These are phyloP conservation scores for Trichoderma arundinaceum DNA, from an alignment of 2,329 filamentous ascomycete genomes.

Conservation along the genomic window DNA sequence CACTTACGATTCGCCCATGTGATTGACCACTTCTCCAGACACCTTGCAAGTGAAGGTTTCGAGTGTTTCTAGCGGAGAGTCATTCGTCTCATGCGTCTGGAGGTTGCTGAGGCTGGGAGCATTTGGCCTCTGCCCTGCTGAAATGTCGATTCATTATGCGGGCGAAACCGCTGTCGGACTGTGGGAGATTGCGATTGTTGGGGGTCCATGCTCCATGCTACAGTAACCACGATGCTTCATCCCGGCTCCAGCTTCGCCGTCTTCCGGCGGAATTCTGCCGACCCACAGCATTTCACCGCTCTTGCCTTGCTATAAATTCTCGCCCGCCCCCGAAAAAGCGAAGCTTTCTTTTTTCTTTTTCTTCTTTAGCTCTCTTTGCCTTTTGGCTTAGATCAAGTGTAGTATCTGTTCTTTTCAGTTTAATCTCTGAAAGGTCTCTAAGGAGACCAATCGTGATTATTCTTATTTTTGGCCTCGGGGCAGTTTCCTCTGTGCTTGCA, in stretches of 20 bases:
- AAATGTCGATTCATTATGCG: neutral
- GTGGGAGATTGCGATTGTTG: neutral
- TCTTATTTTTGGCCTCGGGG: conserved; percentile 62
- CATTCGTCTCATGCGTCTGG: no score
- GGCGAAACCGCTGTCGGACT: neutral
- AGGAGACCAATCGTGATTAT: conserved; percentile 77
- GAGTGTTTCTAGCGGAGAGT: neutral
- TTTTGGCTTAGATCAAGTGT: conserved; percentile 89
- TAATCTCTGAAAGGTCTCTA: conserved; percentile 89
- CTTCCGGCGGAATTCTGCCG: conserved; percentile 21
- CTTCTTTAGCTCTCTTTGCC: conserved; percentile 53
- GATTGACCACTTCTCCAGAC: neutral
- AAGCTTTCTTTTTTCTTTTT: conserved; percentile 40
- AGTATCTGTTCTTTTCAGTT: conserved; percentile 98
- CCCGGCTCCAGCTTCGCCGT: conserved; percentile 19
- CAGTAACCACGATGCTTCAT: conserved; percentile 1
- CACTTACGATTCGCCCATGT: neutral
- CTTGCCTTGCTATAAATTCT: conserved; percentile 37
- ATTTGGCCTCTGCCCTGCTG: neutral
- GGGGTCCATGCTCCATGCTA: neutral
- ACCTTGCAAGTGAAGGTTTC: neutral
- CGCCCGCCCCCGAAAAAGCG: conserved; percentile 30
- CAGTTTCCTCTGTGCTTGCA: conserved; percentile 50
- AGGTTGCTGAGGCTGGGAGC: neutral
- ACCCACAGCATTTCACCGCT: neutral